Evolutionary conservation across 768 basidiomycete genomes (phyloP).

Genomic region (Roridomyces roridus): DNA sequence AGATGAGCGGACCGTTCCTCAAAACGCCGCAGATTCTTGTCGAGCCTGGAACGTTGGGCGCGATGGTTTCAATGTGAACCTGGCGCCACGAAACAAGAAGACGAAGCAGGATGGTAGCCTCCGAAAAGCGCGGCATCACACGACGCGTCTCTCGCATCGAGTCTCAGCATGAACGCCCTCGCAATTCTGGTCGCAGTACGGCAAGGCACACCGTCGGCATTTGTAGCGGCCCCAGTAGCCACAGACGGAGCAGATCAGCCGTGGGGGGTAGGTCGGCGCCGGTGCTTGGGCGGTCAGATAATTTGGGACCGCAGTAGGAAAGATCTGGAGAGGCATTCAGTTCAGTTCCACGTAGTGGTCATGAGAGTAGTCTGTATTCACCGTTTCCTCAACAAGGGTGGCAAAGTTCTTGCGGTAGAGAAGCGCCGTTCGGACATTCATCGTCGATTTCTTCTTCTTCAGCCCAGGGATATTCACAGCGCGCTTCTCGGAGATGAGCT

Average conservation of each 20-base stretch:
- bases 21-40: too few species aligned
- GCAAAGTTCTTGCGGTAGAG: conserved; percentile 83
- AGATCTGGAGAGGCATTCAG: too few species aligned
- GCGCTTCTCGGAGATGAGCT: conserved; percentile 26
- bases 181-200: conserved; percentile 79
- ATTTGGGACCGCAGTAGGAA: conserved; percentile 60
- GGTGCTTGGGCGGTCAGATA: conserved; percentile 76
- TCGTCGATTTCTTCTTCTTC: conserved; percentile 43
- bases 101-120: not conserved
- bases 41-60: too few species aligned
- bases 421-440: conserved; percentile 80
- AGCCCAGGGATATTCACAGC: conserved; percentile 20
- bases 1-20: too few species aligned
- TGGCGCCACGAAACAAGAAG: not conserved
- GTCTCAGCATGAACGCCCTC: conserved; percentile 79
- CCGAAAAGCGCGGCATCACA: too few species aligned
- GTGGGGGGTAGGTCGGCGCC: conserved; percentile 66
- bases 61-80: too few species aligned
- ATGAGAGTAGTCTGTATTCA: conserved; percentile 42
- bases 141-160: conserved; percentile 76
- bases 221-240: conserved; percentile 85
- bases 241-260: conserved; percentile 83
- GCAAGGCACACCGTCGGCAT: conserved; percentile 78
- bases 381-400: conserved; percentile 80
- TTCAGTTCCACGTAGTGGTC: too few species aligned